A percentile compares a stretch with the other conserved stretches of the same genome.
Evolutionary conservation across 768 basidiomycete genomes (phyloP).

Genomic region (Phylloporus arenicola): DNA sequence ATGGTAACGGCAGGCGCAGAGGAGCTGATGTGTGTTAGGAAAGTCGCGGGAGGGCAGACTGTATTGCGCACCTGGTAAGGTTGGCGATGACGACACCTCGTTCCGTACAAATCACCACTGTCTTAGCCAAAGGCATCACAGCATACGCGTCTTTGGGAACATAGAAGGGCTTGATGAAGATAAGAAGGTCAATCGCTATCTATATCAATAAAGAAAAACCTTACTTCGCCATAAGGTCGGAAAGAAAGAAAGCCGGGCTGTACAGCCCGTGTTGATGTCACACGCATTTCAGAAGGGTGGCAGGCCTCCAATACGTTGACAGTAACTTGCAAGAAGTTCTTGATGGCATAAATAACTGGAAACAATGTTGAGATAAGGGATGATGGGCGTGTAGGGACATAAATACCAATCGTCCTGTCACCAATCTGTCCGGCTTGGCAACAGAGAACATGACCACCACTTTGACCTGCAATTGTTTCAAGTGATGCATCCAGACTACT

Average conservation of each 20-base stretch:
- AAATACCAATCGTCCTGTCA: slow-evolving; percentile 52
- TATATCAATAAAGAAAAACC: slow-evolving; percentile 16
- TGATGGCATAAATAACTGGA: slow-evolving; percentile 61
- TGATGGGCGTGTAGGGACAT: slow-evolving; percentile 12
- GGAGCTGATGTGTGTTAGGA: slow-evolving; percentile 29
- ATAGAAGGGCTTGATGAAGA: slow-evolving; percentile 47
- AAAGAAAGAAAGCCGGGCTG: slow-evolving; percentile 40
- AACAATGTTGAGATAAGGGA: slow-evolving; percentile 4
- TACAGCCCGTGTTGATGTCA: slow-evolving; percentile 33
- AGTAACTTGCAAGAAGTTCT: slow-evolving; percentile 57
- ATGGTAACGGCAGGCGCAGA: slow-evolving; percentile 38
- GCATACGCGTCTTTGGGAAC: slow-evolving; percentile 68
- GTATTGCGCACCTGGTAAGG: slow-evolving; percentile 54
- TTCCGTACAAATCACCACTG: slow-evolving; percentile 59
- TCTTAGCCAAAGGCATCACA: slow-evolving; percentile 55
- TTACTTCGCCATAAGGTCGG: slow-evolving; percentile 61
- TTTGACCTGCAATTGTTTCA: slow-evolving; percentile 56
- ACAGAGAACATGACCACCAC: slow-evolving; percentile 52
- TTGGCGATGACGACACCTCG: slow-evolving; percentile 62
- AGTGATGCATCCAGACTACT: slow-evolving; percentile 49
- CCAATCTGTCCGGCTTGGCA: slow-evolving; percentile 52
- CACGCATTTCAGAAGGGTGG: slow-evolving; percentile 33
- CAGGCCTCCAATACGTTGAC: slow-evolving; percentile 59
- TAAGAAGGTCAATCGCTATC: neutral
- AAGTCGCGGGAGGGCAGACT: neutral